Evolutionary conservation across 495 filamentous ascomycete genomes (phyloP).

Genomic region (Neurospora discreta): DNA sequence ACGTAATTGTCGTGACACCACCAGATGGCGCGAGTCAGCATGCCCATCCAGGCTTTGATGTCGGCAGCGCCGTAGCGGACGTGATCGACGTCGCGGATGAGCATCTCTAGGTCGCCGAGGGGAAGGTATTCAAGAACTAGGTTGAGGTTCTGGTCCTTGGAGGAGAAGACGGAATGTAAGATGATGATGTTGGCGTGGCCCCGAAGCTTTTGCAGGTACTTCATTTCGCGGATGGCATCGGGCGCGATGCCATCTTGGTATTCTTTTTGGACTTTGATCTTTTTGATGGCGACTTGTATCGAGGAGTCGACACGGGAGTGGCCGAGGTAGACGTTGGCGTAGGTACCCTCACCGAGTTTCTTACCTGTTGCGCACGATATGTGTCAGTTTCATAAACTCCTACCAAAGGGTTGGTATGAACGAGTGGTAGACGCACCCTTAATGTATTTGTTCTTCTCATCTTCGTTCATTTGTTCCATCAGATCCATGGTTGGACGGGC

Average conservation of each 20-base stretch:
- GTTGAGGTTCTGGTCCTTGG: conserved; percentile 83
- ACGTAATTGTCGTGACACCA: conserved; percentile 95
- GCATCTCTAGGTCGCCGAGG: conserved; percentile 79
- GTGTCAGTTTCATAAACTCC: neutral
- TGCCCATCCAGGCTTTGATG: conserved; percentile 97
- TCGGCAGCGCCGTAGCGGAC: conserved; percentile 62
- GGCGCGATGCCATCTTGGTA: conserved; percentile 74
- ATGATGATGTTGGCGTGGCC: conserved; percentile 89
- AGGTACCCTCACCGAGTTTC: conserved; percentile 93
- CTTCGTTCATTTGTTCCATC: conserved; percentile 79
- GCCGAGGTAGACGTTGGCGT: conserved; percentile 88
- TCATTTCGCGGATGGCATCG: conserved; percentile 92
- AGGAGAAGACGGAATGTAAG: conserved; percentile 81
- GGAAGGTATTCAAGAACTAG: conserved; percentile 90
- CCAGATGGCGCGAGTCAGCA: conserved; percentile 87
- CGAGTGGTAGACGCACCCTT: conserved; percentile 47
- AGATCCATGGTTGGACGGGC: conserved; percentile 40
- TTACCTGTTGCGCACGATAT: conserved; percentile 41
- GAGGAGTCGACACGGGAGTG: conserved; percentile 57
- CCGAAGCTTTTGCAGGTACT: conserved; percentile 82
- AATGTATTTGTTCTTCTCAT: conserved; percentile 76
- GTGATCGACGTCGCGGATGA: conserved; percentile 69
- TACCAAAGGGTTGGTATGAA: too few relatives aligned
- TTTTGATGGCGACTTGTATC: conserved; percentile 84
- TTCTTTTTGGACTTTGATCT: conserved; percentile 89